phyloP scores from a whole-genome alignment of 257 asterid species.

The Solanum piurae region DNA sequence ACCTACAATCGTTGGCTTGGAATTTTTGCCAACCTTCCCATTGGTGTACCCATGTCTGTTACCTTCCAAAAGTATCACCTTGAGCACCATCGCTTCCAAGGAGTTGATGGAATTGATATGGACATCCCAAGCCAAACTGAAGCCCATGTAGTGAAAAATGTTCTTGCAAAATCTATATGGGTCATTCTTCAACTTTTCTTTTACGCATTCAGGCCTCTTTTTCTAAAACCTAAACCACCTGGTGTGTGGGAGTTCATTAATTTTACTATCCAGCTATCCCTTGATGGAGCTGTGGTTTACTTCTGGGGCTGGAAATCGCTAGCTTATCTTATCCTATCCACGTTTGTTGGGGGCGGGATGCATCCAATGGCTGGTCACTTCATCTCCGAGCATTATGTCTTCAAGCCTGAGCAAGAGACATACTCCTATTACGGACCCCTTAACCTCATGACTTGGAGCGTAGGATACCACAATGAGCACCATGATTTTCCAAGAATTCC shows the following conservation, averaged over 20 bases:
- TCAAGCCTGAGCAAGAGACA: constrained; percentile 69
- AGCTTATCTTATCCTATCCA: constrained; percentile 71
- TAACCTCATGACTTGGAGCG: constrained; percentile 82
- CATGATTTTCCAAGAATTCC: constrained; percentile 95
- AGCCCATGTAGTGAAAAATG: constrained; percentile 44
- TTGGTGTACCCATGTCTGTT: constrained; percentile 92
- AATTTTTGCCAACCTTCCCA: constrained; percentile 83
- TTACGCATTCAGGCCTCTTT: constrained; percentile 80
- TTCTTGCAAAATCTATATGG: constrained; percentile 63
- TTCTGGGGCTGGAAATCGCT: constrained; percentile 77
- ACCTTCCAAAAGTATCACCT: constrained; percentile 97
- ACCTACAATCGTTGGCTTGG: constrained; percentile 86
- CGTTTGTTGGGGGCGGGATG: constrained; percentile 92
- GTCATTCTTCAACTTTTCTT: constrained; percentile 77
- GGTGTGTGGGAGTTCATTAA: constrained; percentile 85
- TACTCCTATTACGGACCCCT: constrained; percentile 86
- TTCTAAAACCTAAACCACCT: constrained; percentile 91
- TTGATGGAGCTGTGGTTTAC: constrained; percentile 56
- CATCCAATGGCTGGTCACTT: constrained; percentile 99
- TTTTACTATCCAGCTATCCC: constrained; percentile 45
- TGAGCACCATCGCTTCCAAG: constrained; percentile 95
- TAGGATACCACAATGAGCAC: constrained; percentile 94
- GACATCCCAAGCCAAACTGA: constrained; percentile 69
- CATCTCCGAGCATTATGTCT: constrained; percentile 82
- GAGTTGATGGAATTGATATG: constrained; percentile 92